These are phyloP conservation scores for Prunus padus DNA, from an alignment of 306 rosid species.

Conservation along the genomic window DNA sequence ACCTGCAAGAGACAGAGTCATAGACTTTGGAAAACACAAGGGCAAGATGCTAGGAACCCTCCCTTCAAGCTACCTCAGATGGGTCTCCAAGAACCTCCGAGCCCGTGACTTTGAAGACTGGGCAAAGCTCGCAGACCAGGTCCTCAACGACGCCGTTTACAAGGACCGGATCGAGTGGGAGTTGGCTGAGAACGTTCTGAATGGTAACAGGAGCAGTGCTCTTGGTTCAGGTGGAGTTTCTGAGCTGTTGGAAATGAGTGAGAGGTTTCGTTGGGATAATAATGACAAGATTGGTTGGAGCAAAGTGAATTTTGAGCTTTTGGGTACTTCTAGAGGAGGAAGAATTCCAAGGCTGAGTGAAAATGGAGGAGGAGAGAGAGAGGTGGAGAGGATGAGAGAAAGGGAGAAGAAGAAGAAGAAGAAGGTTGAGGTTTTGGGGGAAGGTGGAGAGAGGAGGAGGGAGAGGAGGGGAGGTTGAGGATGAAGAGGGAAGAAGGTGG, in stretches of 20 bases:
- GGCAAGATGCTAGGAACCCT: slow-evolving; percentile 67
- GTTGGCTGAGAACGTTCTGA: slow-evolving; percentile 39
- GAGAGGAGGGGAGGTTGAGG: neutral
- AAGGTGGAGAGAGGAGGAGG: neutral
- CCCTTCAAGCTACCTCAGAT: slow-evolving; percentile 64
- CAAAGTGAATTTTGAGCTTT: slow-evolving; percentile 47
- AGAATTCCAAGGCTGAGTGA: slow-evolving; percentile 46
- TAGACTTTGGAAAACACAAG: slow-evolving; percentile 60
- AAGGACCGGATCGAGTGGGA: slow-evolving; percentile 67
- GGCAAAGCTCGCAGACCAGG: slow-evolving; percentile 65
- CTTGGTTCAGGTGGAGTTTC: slow-evolving; percentile 4
- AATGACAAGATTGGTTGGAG: slow-evolving; percentile 53
- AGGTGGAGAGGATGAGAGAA: slow-evolving; percentile 25
- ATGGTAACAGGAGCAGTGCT: slow-evolving; percentile 1
- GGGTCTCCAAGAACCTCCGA: slow-evolving; percentile 56
- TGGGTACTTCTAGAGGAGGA: slow-evolving; percentile 65
- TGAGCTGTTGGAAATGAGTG: slow-evolving; percentile 43
- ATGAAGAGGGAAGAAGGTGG: neutral
- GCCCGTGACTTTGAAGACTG: slow-evolving; percentile 48
- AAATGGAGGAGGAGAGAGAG: slow-evolving; percentile 2
- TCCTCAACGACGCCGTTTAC: slow-evolving; percentile 60
- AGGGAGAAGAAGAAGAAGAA: slow-evolving; percentile 26
- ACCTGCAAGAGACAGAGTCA: slow-evolving; percentile 47
- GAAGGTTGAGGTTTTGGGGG: neutral
- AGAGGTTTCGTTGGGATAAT: slow-evolving; percentile 69